Conservation (phyloP, 352 stramenopile species). For the Globisporangium ultimum region DNA sequence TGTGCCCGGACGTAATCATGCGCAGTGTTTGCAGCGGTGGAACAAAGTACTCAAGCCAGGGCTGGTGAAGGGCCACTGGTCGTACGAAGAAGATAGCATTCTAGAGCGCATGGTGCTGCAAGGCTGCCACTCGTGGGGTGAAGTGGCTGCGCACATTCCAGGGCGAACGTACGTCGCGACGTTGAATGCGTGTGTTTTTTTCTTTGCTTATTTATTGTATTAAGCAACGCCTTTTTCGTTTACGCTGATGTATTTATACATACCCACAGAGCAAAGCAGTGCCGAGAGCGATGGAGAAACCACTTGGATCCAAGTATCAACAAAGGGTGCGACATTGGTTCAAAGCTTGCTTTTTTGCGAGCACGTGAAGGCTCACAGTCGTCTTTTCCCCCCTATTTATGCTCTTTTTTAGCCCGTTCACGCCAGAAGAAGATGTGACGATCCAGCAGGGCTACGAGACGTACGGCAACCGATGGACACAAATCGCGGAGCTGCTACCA, state of each 20-base stretch:
- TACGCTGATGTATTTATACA: no score
- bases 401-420: conserved; percentile 50
- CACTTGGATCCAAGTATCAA: conserved; percentile 94
- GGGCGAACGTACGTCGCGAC: conserved; percentile 42
- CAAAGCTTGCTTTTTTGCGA: no score
- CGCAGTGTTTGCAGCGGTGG: conserved; percentile 79
- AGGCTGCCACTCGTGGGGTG: conserved; percentile 66
- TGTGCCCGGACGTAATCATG: conserved; percentile 58
- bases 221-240: no score
- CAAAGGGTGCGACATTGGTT: conserved; percentile 45
- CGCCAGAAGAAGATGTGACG: conserved; percentile 90
- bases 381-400: background rate
- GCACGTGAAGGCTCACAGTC: no score
- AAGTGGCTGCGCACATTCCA: conserved; percentile 58
- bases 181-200: background rate
- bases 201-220: conserved; percentile 6
- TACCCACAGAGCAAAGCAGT: conserved; percentile 90
- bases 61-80: conserved; percentile 91
- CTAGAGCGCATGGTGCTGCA: conserved; percentile 79
- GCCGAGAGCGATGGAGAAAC: conserved; percentile 95
- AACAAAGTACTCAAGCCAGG: conserved; percentile 90
- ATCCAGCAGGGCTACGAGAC: conserved; percentile 90
- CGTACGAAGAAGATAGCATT: conserved; percentile 88
- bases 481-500: conserved; percentile 86
- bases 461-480: conserved; percentile 94